A percentile compares a stretch with the other conserved stretches of the same genome.
Conservation (phyloP, 129 eudicot genomes). For the Kitagawia praeruptora region DNA sequence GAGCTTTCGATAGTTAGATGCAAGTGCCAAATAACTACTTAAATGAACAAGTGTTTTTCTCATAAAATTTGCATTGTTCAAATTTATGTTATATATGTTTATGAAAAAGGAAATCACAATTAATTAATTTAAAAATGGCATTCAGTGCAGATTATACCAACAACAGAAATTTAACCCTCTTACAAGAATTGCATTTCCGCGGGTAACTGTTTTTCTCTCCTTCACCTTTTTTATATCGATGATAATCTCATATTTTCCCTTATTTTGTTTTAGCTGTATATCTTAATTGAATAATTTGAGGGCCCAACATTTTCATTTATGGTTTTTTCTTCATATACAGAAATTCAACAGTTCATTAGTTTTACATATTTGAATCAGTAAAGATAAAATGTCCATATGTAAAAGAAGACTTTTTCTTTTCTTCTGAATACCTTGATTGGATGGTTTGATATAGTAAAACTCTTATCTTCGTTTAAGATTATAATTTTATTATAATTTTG, state of each 20-base stretch:
- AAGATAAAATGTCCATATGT: background rate
- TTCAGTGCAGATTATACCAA: background rate
- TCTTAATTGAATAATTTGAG: background rate
- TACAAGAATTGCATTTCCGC: slow-evolving; percentile 17
- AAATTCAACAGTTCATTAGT: background rate
- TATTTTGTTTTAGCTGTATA: background rate
- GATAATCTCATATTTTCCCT: background rate
- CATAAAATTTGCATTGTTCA: background rate
- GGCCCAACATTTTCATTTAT: background rate
- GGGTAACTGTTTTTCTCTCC: slow-evolving; percentile 25
- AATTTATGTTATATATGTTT: background rate
- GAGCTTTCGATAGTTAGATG: background rate
- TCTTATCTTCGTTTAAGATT: slow-evolving; percentile 4
- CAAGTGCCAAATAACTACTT: background rate
- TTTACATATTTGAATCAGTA: background rate
- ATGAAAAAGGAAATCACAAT: background rate
- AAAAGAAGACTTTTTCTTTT: background rate
- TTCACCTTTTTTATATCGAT: background rate
- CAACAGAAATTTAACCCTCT: slow-evolving; percentile 1
- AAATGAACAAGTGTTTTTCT: background rate
- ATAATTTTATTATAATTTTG: background rate
- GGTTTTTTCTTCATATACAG: background rate
- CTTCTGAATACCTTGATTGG: background rate
- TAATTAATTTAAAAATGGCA: background rate
- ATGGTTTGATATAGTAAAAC: background rate